phyloP scores from a whole-genome alignment of 345 rosid genomes.

The Erucastrum elatum region DNA sequence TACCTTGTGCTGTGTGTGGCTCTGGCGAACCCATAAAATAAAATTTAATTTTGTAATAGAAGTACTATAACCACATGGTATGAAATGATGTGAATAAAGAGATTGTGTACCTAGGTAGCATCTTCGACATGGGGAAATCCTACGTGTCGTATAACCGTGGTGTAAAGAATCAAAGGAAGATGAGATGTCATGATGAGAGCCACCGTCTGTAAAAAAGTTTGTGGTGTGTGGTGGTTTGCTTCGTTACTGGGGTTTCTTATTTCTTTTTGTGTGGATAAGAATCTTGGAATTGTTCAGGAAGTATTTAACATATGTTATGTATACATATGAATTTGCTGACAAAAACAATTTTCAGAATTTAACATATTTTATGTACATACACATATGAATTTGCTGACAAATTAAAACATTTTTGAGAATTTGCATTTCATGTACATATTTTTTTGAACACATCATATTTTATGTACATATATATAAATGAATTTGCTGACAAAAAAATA shows the following conservation, averaged over 20 bases:
- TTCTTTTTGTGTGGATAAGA: slow-evolving; percentile 27
- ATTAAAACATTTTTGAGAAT: too few relatives aligned
- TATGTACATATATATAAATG: too few relatives aligned
- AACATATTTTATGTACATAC: neutral
- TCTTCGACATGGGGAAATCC: slow-evolving; percentile 2
- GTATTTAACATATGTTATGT: neutral
- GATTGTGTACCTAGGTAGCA: slow-evolving; percentile 24
- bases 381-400: too few relatives aligned
- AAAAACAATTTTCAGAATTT: neutral
- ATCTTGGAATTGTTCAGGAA: neutral
- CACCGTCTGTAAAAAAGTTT: slow-evolving; percentile 8
- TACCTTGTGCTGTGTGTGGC: slow-evolving; percentile 2
- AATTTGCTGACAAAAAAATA: neutral
- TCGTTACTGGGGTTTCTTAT: neutral
- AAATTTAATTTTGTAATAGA: neutral
- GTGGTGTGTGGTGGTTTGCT: slow-evolving; percentile 6
- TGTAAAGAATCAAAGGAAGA: slow-evolving; percentile 36
- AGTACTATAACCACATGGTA: neutral
- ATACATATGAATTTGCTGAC: too few relatives aligned
- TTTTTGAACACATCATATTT: too few relatives aligned
- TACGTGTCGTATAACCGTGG: slow-evolving; percentile 29
- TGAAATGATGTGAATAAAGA: neutral
- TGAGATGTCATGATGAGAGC: slow-evolving; percentile 37
- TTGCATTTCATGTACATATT: too few relatives aligned
- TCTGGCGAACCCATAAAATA: neutral